A percentile compares a stretch with the other conserved stretches of the same genome.
Conservation (phyloP, 768 basidiomycete species). For the Hysterangium stoloniferum region DNA sequence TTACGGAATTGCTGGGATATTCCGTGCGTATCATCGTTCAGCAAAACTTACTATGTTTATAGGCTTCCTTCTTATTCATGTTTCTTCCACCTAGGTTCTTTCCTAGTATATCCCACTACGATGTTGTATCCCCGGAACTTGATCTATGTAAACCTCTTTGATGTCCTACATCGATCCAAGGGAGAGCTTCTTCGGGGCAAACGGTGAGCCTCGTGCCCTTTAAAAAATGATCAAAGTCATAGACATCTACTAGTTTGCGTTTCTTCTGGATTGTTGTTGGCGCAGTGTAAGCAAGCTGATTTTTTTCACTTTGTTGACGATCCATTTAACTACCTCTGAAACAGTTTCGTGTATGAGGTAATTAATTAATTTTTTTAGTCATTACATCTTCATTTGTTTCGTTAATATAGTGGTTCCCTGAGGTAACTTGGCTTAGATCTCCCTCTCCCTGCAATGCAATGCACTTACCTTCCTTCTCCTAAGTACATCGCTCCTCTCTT, state of each 20-base stretch:
- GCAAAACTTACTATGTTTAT: not conserved
- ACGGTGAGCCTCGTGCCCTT: not conserved
- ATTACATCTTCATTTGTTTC: no score
- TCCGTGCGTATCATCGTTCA: not conserved
- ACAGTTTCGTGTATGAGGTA: not conserved
- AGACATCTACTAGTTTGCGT: not conserved
- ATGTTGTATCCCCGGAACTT: not conserved
- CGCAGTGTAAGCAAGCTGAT: not conserved
- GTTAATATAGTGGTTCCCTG: not conserved
- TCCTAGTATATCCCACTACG: not conserved
- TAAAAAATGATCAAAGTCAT: not conserved
- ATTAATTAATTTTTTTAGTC: not conserved
- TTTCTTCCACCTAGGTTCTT: not conserved
- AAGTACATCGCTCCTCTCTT: not conserved
- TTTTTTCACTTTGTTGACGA: not conserved
- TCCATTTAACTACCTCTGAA: not conserved
- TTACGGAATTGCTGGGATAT: slow-evolving; percentile 7
- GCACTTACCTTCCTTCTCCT: not conserved
- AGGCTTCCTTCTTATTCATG: not conserved
- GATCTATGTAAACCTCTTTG: slow-evolving; percentile 1
- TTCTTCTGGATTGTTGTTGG: slow-evolving; percentile 1
- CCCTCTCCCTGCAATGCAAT: not conserved
- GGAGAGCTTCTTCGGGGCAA: not conserved
- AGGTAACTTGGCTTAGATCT: not conserved
- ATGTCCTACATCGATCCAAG: not conserved